Evolutionary conservation across 257 asterid species (phyloP).

Genomic region (Solanum clarkiae): DNA sequence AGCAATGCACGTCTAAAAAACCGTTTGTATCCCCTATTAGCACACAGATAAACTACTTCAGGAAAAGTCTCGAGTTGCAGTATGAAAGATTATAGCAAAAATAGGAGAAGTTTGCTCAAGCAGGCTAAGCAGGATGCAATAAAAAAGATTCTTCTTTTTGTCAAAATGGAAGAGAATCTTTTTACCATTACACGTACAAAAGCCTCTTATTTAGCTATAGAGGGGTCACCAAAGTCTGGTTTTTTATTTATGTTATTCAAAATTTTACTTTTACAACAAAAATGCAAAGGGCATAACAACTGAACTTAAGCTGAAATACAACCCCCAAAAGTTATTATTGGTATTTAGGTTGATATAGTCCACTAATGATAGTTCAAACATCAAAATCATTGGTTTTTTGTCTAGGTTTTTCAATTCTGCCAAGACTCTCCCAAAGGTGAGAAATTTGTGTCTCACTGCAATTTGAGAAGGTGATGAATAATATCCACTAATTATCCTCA

Average conservation of each 20-base stretch:
- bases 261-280: not conserved
- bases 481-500: not conserved
- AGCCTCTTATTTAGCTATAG: not conserved
- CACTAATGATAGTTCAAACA: not conserved
- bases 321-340: not conserved
- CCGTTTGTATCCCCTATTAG: slow-evolving; percentile 86
- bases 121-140: not conserved
- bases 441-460: not conserved
- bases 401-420: not conserved
- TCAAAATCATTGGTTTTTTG: not conserved
- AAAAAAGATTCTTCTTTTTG: not conserved
- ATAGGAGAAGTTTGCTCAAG: not conserved
- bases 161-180: not conserved
- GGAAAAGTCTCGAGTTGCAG: not conserved
- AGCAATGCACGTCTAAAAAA: slow-evolving; percentile 83
- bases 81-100: not conserved
- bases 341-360: not conserved
- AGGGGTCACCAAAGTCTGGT: not conserved
- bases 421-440: not conserved
- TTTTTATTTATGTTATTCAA: not conserved
- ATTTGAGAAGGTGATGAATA: not conserved
- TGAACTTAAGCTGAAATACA: not conserved
- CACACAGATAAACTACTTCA: not conserved
- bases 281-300: not conserved
- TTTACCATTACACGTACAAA: not conserved